Conservation (phyloP, 177 flowering plant species). For the Vitis hybrid region DNA sequence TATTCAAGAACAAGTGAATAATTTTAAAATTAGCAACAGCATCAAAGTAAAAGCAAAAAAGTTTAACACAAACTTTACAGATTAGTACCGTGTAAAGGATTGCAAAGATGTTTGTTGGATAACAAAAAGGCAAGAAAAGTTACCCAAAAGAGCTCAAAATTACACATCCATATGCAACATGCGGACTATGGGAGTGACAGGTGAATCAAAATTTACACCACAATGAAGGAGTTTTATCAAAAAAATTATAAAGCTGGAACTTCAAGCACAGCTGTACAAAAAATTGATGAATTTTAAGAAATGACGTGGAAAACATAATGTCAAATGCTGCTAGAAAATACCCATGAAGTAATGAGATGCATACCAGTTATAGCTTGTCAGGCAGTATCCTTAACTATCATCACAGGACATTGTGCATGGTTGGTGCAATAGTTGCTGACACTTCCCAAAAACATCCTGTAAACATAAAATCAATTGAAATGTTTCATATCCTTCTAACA, state of each 20-base stretch:
- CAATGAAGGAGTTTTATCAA: not conserved
- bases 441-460: slow-evolving; percentile 86
- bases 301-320: not conserved
- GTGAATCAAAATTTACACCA: not conserved
- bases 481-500: not conserved
- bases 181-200: not conserved
- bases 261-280: too few species aligned
- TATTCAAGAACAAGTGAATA: too few species aligned
- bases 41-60: too few species aligned
- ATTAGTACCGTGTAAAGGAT: too few species aligned
- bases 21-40: too few species aligned
- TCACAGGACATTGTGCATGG: slow-evolving; percentile 69
- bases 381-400: slow-evolving; percentile 48
- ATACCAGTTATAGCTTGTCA: slow-evolving; percentile 22
- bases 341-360: not conserved
- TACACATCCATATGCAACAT: not conserved
- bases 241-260: too few species aligned
- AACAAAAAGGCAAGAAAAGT: too few species aligned
- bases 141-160: too few species aligned
- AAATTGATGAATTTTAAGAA: not conserved
- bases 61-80: too few species aligned
- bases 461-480: slow-evolving; percentile 9
- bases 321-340: not conserved
- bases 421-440: slow-evolving; percentile 82
- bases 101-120: too few species aligned